phyloP scores from a whole-genome alignment of 1,284 basidiomycete genomes.

The Xanthoconium separans region DNA sequence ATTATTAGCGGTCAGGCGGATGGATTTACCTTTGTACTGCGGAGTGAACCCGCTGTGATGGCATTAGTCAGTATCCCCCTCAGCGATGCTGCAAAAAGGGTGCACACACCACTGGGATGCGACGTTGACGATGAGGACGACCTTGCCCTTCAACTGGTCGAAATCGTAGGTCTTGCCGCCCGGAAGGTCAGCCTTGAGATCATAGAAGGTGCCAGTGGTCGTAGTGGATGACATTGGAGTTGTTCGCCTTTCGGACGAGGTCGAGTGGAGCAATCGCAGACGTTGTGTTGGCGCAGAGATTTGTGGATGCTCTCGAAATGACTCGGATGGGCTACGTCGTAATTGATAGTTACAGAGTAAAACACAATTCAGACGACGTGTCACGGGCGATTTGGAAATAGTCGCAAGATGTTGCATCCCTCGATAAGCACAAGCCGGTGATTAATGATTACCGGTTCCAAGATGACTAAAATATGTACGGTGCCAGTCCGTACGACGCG shows the following conservation, averaged over 20 bases:
- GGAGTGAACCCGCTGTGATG: constrained; percentile 76
- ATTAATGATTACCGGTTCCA: background rate
- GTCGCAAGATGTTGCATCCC: constrained; percentile 10
- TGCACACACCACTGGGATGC: constrained; percentile 66
- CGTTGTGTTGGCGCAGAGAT: background rate
- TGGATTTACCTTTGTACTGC: constrained; percentile 70
- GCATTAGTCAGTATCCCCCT: constrained; percentile 1
- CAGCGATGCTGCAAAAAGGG: background rate
- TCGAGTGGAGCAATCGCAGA: constrained; percentile 13
- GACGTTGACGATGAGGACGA: constrained; percentile 72
- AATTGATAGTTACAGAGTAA: background rate
- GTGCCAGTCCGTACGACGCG: too few species aligned
- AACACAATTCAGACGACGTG: background rate
- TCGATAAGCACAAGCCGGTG: background rate
- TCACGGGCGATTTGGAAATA: background rate
- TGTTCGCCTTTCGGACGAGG: constrained; percentile 9
- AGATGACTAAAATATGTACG: too few species aligned
- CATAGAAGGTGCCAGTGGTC: constrained; percentile 46
- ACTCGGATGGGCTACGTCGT: background rate
- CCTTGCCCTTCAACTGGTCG: constrained; percentile 69
- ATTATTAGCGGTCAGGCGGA: background rate
- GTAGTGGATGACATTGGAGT: constrained; percentile 27
- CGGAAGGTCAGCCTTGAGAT: constrained; percentile 61
- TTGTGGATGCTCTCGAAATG: background rate
- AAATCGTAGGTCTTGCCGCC: constrained; percentile 57